Evolutionary conservation across 108 stramenopile genomes (phyloP), one percentile per base, ranked within the genome.

Genomic region (Chaetoceros muelleri): DNA sequence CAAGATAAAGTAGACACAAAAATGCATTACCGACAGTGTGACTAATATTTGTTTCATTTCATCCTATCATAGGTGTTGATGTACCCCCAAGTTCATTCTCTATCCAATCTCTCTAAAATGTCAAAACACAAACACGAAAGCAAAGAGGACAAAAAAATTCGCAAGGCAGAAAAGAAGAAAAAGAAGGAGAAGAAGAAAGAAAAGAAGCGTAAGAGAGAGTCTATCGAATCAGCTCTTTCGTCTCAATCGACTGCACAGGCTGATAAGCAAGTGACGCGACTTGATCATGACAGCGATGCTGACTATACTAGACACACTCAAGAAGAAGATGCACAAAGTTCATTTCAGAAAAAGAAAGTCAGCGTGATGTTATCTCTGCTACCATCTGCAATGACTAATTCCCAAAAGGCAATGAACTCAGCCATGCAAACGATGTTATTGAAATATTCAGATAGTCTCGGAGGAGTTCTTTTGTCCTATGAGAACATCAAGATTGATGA

Each of bases 381-480:
- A 20, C 80, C 80, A 23, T 58, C 53, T 47, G 60, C 64, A 29
- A 75, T 81, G 5, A n/a, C 21, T 10, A 34, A 60, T 46, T 46
- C 60, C 2, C 30, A 30, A 23, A 48, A 28, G 7, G 61, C 65
- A 27, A 54, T 66, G 22, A 57, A 78, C 28, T 54, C 60, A 8
- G 57, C 71, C 1, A 44, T 78, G 18, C 62, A 64, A 34, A 31
- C 31, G 13, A 31, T 65, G 30, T 46, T 81, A 23, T 34, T 78
- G 44, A 70, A 73, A 52, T 81, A 59, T 51, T 67, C 70, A 24
- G 64, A 70, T 23, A 76, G 80, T 5, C 18, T 77, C 22, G 70
- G 62, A n/a, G 52, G 80, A 17, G 64, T 77, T 46, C 60, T 78
- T 0, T 48, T 81, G 55, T 73, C 70, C 7, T 77, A 59, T 49